Conservation (phyloP, 1,284 basidiomycete species). For the Ceratobasidium papillatum region DNA sequence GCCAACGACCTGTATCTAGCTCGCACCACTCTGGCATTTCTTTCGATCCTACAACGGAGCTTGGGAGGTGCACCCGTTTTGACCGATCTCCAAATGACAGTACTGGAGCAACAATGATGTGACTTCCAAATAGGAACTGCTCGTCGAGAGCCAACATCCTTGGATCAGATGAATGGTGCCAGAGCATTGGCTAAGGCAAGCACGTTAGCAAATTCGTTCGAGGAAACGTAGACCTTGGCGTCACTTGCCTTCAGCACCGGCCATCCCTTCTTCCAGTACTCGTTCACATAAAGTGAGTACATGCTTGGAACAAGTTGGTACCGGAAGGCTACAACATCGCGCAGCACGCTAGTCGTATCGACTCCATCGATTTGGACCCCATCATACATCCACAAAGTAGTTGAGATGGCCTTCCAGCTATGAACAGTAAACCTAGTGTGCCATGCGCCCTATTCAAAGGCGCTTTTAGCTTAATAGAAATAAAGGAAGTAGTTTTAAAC, state of each 20-base stretch:
- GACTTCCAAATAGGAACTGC: slow-evolving; percentile 38
- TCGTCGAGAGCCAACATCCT: slow-evolving; percentile 32
- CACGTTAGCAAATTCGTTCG: background rate
- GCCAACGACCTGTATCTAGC: slow-evolving; percentile 35
- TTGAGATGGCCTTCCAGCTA: slow-evolving; percentile 37
- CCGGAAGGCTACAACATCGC: slow-evolving; percentile 25
- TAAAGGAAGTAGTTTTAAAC: background rate
- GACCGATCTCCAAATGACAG: slow-evolving; percentile 24
- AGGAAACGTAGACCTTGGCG: background rate
- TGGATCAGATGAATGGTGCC: slow-evolving; percentile 36
- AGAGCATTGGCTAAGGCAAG: slow-evolving; percentile 27
- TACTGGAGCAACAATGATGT: slow-evolving; percentile 35
- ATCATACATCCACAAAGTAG: slow-evolving; percentile 40
- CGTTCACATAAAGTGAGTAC: slow-evolving; percentile 37
- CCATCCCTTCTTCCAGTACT: slow-evolving; percentile 39
- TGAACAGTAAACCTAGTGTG: slow-evolving; percentile 38
- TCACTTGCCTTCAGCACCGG: slow-evolving; percentile 21
- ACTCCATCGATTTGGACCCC: slow-evolving; percentile 12
- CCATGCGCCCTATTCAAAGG: slow-evolving; percentile 29
- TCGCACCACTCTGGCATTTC: slow-evolving; percentile 36
- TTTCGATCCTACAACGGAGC: slow-evolving; percentile 24
- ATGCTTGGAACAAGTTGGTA: slow-evolving; percentile 34
- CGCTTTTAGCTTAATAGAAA: background rate
- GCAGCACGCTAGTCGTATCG: slow-evolving; percentile 22
- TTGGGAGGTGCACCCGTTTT: slow-evolving; percentile 36